Evolutionary conservation across 805 yeast genomes (phyloP).

Genomic region (Yarrowia phangngaensis): DNA sequence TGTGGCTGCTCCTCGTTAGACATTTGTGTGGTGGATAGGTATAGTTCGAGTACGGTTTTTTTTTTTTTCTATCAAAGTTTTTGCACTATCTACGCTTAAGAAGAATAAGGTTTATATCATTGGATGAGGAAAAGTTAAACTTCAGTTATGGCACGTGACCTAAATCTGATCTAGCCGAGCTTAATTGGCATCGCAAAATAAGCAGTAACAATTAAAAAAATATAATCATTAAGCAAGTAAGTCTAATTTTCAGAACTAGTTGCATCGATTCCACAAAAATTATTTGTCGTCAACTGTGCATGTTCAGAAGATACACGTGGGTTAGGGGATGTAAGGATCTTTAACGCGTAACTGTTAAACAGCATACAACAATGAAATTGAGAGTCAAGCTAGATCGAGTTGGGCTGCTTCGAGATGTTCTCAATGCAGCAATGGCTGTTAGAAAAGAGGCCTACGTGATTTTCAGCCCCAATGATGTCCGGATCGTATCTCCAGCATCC

Average conservation of each 20-base stretch:
- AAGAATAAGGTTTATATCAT: too few relatives aligned
- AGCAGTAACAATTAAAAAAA: too few relatives aligned
- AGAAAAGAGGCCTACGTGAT: constrained; percentile 14
- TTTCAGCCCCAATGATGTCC: neutral
- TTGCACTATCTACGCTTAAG: neutral
- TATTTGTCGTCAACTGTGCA: too few relatives aligned
- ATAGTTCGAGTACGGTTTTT: neutral
- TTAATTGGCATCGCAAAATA: too few relatives aligned
- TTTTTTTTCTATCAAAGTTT: constrained; percentile 17
- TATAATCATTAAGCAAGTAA: too few relatives aligned
- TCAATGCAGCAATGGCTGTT: neutral
- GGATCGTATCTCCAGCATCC: constrained; percentile 13
- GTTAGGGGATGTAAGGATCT: neutral
- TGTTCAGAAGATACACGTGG: too few relatives aligned
- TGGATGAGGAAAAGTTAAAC: too few relatives aligned
- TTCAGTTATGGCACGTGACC: too few relatives aligned
- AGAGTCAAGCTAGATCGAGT: constrained; percentile 13
- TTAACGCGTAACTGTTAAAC: neutral
- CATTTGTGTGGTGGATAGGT: neutral
- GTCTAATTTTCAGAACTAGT: too few relatives aligned
- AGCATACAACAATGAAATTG: constrained; percentile 13
- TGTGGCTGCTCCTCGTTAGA: neutral
- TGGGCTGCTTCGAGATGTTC: constrained; percentile 3
- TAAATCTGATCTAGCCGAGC: too few relatives aligned
- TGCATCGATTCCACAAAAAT: too few relatives aligned